Percentiles rank a stretch among this genome's conserved stretches.
These are phyloP conservation scores for Pinus tabuliformis DNA, from an alignment of 75 land plant species.

Conservation along the genomic window DNA sequence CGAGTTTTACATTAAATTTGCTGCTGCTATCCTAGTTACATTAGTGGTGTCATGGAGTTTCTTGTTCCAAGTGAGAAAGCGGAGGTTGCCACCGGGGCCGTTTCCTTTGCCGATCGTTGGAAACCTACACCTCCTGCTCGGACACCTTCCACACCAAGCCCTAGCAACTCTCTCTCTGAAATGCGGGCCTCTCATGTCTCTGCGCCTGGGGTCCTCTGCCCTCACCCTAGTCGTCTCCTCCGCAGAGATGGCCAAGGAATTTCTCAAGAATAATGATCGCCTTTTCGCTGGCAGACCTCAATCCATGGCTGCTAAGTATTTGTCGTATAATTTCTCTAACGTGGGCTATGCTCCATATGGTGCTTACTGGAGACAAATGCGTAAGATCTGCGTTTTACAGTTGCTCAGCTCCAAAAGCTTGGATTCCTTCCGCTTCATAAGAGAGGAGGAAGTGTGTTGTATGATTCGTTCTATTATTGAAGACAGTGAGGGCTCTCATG, in stretches of 20 bases:
- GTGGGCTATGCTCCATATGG: slow-evolving; percentile 9
- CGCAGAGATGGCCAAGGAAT: neutral
- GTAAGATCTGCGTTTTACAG: too few relatives aligned
- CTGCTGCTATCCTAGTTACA: too few relatives aligned
- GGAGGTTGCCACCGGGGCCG: slow-evolving; percentile 16
- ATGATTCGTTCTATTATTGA: neutral
- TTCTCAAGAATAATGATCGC: slow-evolving; percentile 15
- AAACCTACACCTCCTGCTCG: slow-evolving; percentile 10
- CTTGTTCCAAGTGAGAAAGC: too few relatives aligned
- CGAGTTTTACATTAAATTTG: too few relatives aligned
- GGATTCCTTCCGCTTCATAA: neutral
- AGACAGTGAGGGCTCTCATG: too few relatives aligned
- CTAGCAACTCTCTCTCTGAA: neutral
- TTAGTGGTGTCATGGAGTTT: too few relatives aligned
- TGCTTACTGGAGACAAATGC: too few relatives aligned
- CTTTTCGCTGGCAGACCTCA: neutral
- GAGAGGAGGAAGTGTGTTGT: neutral
- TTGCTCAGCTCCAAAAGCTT: slow-evolving; percentile 25
- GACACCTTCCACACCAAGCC: slow-evolving; percentile 2
- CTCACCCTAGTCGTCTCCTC: slow-evolving; percentile 13
- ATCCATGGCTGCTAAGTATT: neutral
- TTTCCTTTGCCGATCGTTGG: slow-evolving; percentile 17
- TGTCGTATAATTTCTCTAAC: neutral
- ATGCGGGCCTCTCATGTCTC: slow-evolving; percentile 25
- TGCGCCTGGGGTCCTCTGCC: slow-evolving; percentile 7